Conservation (phyloP, 257 asterid genomes). For the Rauvolfia tetraphylla region DNA sequence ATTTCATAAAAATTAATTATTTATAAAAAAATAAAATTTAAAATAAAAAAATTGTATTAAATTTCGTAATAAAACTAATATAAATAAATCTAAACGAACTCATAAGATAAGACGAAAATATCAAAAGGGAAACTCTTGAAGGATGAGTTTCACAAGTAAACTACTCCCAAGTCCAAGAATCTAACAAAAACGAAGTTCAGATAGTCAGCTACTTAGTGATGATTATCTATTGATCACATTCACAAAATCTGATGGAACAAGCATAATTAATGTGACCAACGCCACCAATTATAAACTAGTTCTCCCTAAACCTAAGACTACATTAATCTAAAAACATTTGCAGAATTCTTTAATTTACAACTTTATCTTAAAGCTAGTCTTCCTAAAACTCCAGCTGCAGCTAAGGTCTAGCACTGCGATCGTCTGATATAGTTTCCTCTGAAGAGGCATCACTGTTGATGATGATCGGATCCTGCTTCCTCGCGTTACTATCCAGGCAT, state of each 20-base stretch:
- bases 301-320: background rate
- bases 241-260: background rate
- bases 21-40: too few relatives aligned
- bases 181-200: background rate
- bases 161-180: background rate
- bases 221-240: background rate
- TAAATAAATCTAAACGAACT: too few relatives aligned
- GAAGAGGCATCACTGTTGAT: constrained; percentile 68
- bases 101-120: too few relatives aligned
- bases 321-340: background rate
- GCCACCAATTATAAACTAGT: background rate
- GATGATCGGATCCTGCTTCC: constrained; percentile 38
- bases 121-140: too few relatives aligned
- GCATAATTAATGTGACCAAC: background rate
- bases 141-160: too few relatives aligned
- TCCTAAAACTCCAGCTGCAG: constrained; percentile 10
- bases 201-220: background rate
- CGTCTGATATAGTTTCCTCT: constrained; percentile 75
- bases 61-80: too few relatives aligned
- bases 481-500: constrained; percentile 5
- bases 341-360: too few relatives aligned
- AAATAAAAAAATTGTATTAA: too few relatives aligned
- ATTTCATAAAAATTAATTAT: too few relatives aligned
- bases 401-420: constrained; percentile 33
- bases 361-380: background rate